Evolutionary conservation across 306 rosid genomes (phyloP).

Genomic region (Styphnolobium japonicum): DNA sequence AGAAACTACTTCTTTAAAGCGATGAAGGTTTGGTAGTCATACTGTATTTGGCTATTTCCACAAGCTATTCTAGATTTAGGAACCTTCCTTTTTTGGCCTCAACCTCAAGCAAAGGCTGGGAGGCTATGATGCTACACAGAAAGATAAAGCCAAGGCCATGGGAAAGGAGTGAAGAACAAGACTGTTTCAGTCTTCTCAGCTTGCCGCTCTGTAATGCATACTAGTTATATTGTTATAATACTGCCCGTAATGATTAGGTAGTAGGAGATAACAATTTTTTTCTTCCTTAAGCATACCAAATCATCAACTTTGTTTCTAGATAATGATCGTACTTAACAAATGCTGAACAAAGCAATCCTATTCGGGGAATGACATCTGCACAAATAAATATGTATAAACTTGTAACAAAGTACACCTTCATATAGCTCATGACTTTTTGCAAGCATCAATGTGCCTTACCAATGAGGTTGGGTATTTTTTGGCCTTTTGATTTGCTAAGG

Average conservation of each 20-base stretch:
- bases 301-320: neutral
- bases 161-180: constrained; percentile 29
- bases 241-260: constrained; percentile 17
- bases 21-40: neutral
- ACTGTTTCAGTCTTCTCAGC: neutral
- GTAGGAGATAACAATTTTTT: neutral
- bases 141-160: neutral
- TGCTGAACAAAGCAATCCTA: neutral
- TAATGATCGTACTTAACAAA: neutral
- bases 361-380: neutral
- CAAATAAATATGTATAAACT: neutral
- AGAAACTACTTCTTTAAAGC: neutral
- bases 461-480: neutral
- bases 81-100: constrained; percentile 23
- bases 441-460: neutral
- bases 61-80: constrained; percentile 9
- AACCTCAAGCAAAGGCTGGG: constrained; percentile 31
- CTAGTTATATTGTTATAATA: constrained; percentile 13
- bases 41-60: neutral
- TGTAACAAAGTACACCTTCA: neutral
- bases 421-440: neutral
- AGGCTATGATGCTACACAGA: neutral
- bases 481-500: neutral
- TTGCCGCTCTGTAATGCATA: neutral
- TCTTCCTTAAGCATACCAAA: neutral